Conservation (phyloP, 768 basidiomycete genomes). For the Termitomyces sp. region DNA sequence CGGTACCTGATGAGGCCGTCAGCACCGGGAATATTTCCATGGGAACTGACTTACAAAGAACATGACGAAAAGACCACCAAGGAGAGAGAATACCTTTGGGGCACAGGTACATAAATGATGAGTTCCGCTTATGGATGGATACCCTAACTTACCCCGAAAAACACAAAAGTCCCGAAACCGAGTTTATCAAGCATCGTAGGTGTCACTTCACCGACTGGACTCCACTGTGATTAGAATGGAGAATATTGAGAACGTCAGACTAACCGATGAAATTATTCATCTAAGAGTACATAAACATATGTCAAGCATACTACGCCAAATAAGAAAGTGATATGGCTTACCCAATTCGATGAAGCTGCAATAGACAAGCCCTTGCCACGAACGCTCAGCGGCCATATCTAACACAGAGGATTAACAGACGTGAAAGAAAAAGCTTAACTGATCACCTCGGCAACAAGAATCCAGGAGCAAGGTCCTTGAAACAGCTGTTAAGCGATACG, state of each 20-base stretch:
- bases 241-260: conserved; percentile 10
- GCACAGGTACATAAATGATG: background rate
- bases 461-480: conserved; percentile 64
- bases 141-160: conserved; percentile 55
- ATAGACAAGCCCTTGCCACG: conserved; percentile 75
- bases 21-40: background rate
- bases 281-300: conserved; percentile 21
- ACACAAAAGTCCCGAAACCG: conserved; percentile 67
- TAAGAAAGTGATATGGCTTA: conserved; percentile 17
- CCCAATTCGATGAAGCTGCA: conserved; percentile 73
- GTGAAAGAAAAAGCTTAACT: no score
- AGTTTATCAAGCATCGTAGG: conserved; percentile 66
- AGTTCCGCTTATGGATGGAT: background rate
- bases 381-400: conserved; percentile 66
- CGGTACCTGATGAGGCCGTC: conserved; percentile 40
- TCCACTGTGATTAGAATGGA: background rate
- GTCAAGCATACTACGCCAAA: background rate
- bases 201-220: conserved; percentile 39
- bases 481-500: background rate
- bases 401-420: background rate
- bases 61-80: conserved; percentile 62
- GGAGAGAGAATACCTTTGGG: conserved; percentile 54
- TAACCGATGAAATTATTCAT: conserved; percentile 75
- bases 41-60: conserved; percentile 43
- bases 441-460: conserved; percentile 58